Conservation (phyloP, 108 stramenopile species). For the Chaetoceros tenuissimus region DNA sequence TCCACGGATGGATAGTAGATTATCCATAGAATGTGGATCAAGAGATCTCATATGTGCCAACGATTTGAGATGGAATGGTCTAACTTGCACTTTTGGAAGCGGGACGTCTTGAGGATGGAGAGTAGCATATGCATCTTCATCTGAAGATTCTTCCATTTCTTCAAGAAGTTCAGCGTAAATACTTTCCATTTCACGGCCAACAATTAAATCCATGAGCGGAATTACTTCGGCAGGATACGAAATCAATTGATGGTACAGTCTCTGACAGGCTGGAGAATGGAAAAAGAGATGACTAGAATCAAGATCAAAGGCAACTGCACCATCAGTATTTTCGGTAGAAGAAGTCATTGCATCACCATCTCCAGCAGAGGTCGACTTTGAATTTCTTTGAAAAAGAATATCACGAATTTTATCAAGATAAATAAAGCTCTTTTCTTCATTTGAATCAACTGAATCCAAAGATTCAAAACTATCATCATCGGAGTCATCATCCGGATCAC, state of each 20-base stretch:
- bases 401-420: conserved; percentile 2
- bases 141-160: conserved; percentile 14
- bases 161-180: conserved; percentile 22
- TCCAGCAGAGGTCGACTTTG: not conserved
- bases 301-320: conserved; percentile 51
- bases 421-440: not conserved
- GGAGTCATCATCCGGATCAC: conserved; percentile 17
- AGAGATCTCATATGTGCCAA: conserved; percentile 85
- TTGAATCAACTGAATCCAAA: conserved; percentile 10
- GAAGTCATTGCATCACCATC: conserved; percentile 22
- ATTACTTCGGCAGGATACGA: conserved; percentile 94
- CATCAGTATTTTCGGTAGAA: conserved; percentile 21
- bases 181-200: conserved; percentile 53
- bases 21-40: conserved; percentile 91
- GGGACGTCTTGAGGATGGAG: conserved; percentile 24
- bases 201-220: conserved; percentile 89
- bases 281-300: conserved; percentile 89
- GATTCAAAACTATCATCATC: conserved; percentile 9
- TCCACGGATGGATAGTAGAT: conserved; percentile 84
- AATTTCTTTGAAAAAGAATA: not conserved
- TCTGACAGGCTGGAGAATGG: conserved; percentile 69
- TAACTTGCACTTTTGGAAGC: conserved; percentile 79
- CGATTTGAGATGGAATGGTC: conserved; percentile 80
- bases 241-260: conserved; percentile 89
- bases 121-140: conserved; percentile 9